Evolutionary conservation across 1,139 yeast genomes (phyloP).

Genomic region (Protomyces lactucae-debilis): DNA sequence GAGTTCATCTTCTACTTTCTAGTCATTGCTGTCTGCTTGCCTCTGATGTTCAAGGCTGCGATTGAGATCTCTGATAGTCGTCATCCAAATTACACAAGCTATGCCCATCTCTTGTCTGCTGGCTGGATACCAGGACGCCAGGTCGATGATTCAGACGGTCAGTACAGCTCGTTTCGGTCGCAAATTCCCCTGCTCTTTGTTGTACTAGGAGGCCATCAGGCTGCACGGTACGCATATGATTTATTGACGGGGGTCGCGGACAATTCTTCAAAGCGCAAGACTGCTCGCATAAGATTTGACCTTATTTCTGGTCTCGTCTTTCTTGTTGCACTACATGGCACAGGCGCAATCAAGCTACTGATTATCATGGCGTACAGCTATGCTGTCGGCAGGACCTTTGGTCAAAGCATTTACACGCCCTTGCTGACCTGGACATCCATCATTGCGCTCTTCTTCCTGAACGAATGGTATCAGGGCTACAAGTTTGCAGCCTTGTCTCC

Average conservation of each 20-base stretch:
- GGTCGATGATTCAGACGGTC: conserved; percentile 76
- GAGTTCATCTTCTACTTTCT: conserved; percentile 26
- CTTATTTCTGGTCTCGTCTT: conserved; percentile 64
- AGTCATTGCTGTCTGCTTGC: conserved; percentile 8
- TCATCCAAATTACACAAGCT: conserved; percentile 69
- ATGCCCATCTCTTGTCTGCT: conserved; percentile 67
- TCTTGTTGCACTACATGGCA: conserved; percentile 74
- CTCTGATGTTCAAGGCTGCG: conserved; percentile 24
- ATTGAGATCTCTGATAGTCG: conserved; percentile 17
- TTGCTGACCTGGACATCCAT: conserved; percentile 70
- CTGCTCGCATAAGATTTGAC: conserved; percentile 56
- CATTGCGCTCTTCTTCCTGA: conserved; percentile 65
- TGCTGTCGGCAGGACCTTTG: conserved; percentile 47
- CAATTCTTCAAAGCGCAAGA: conserved; percentile 16
- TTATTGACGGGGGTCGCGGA: background rate
- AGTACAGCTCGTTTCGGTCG: conserved; percentile 80
- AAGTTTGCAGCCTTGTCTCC: conserved; percentile 47
- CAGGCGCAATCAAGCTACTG: conserved; percentile 58
- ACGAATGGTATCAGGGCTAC: conserved; percentile 59
- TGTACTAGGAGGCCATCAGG: conserved; percentile 53
- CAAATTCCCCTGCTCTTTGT: conserved; percentile 60
- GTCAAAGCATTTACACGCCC: conserved; percentile 31
- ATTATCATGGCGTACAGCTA: conserved; percentile 56
- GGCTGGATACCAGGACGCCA: conserved; percentile 44
- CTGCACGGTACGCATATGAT: conserved; percentile 45